Conservation (phyloP, 768 basidiomycete species). For the Candolleomyces efflorescens region DNA sequence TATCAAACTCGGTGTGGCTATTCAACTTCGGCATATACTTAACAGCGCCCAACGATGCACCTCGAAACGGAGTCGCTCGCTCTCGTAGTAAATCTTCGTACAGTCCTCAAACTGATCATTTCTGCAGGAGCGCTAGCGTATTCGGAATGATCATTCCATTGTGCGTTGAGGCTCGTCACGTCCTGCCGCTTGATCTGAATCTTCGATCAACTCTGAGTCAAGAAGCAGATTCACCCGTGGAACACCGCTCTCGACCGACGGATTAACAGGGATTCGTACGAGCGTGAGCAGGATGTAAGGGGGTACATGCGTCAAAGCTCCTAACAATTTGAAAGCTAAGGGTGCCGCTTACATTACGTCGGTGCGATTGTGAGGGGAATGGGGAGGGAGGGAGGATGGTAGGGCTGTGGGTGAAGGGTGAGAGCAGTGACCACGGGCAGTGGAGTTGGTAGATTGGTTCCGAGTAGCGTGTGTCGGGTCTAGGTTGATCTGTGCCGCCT, state of each 20-base stretch:
- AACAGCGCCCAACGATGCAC: conserved; percentile 49
- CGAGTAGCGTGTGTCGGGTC: too few species aligned
- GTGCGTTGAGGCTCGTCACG: conserved; percentile 59
- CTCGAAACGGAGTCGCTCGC: conserved; percentile 35
- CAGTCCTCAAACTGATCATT: not conserved
- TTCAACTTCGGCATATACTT: conserved; percentile 63
- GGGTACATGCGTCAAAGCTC: conserved; percentile 32
- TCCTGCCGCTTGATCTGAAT: too few species aligned
- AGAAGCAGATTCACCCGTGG: conserved; percentile 50
- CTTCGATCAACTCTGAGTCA: conserved; percentile 47
- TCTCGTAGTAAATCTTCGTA: not conserved
- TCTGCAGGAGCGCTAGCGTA: conserved; percentile 32
- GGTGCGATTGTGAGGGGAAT: conserved; percentile 37
- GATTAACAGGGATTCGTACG: conserved; percentile 9
- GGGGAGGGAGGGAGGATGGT: conserved; percentile 18
- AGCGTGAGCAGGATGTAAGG: not conserved
- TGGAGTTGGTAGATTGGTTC: not conserved
- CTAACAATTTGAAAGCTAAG: conserved; percentile 27
- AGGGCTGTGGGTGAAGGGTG: conserved; percentile 28
- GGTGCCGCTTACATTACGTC: conserved; percentile 53
- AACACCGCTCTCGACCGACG: conserved; percentile 52
- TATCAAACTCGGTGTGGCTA: conserved; percentile 40
- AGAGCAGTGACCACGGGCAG: not conserved
- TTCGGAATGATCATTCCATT: conserved; percentile 63
- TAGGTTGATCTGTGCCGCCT: too few species aligned